Conservation (phyloP, 805 yeast genomes). For the Kockiozyma suomiensis region DNA sequence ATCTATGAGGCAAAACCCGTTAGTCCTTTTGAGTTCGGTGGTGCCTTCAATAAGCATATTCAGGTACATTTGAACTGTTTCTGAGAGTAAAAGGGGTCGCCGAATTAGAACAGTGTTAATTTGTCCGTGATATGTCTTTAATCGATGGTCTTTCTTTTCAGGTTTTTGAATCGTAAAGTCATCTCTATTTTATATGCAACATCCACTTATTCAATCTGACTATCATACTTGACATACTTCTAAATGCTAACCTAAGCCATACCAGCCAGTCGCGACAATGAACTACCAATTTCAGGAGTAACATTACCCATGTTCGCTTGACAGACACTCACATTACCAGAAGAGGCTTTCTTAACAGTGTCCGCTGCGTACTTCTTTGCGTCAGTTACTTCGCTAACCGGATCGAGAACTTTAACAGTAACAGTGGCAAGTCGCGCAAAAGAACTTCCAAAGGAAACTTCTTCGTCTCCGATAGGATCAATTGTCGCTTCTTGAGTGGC, state of each 20-base stretch:
- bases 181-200: not conserved
- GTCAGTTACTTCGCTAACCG: conserved; percentile 54
- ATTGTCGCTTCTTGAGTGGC: conserved; percentile 43
- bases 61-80: too few relatives aligned
- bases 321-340: not conserved
- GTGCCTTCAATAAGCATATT: not conserved
- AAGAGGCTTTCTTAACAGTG: not conserved
- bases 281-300: not conserved
- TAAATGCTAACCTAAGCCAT: not conserved
- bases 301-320: not conserved
- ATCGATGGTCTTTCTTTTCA: too few relatives aligned
- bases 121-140: too few relatives aligned
- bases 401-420: conserved; percentile 66
- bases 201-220: not conserved
- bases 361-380: conserved; percentile 10
- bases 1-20: conserved; percentile 20
- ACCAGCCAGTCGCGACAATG: not conserved
- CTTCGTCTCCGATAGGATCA: conserved; percentile 47
- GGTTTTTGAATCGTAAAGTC: too few relatives aligned
- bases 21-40: conserved; percentile 17
- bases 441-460: conserved; percentile 82
- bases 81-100: too few relatives aligned
- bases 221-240: too few relatives aligned
- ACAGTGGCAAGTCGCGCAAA: conserved; percentile 74
- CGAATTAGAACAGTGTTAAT: too few relatives aligned